Percentiles rank a stretch among this genome's conserved stretches.
Conservation (phyloP, 495 filamentous ascomycete genomes). For the Parathielavia hyrcaniae region DNA sequence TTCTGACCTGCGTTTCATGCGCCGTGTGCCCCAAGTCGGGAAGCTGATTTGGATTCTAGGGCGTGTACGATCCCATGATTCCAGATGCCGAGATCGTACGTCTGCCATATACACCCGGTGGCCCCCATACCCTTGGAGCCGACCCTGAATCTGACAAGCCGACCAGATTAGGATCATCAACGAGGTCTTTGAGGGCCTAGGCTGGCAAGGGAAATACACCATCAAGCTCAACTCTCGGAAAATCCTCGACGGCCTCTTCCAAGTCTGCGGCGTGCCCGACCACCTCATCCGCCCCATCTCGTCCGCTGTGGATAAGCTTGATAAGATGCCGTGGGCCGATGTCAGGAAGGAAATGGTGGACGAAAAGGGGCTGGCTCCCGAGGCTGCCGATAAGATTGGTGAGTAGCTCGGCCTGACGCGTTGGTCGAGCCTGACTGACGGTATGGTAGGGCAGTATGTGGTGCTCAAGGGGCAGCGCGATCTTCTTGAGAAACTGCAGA, state of each 20-base stretch:
- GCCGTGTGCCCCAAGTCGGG: background rate
- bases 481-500: constrained; percentile 58
- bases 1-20: background rate
- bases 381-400: constrained; percentile 78
- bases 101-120: background rate
- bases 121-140: background rate
- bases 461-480: constrained; percentile 40
- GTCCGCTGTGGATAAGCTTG: constrained; percentile 90
- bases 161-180: constrained; percentile 53
- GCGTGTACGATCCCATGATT: constrained; percentile 84
- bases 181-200: constrained; percentile 81
- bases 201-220: constrained; percentile 51
- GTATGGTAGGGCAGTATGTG: constrained; percentile 17
- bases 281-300: constrained; percentile 83
- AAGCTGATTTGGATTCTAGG: constrained; percentile 7
- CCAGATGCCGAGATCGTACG: constrained; percentile 85
- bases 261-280: constrained; percentile 78
- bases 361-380: constrained; percentile 69
- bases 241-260: constrained; percentile 87
- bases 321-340: constrained; percentile 86
- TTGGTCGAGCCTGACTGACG: background rate
- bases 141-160: background rate
- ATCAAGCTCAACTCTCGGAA: constrained; percentile 97
- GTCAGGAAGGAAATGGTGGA: constrained; percentile 85
- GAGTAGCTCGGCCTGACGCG: constrained; percentile 52